Conservation (phyloP, 805 yeast genomes). For the Nakazawaea peltata region DNA sequence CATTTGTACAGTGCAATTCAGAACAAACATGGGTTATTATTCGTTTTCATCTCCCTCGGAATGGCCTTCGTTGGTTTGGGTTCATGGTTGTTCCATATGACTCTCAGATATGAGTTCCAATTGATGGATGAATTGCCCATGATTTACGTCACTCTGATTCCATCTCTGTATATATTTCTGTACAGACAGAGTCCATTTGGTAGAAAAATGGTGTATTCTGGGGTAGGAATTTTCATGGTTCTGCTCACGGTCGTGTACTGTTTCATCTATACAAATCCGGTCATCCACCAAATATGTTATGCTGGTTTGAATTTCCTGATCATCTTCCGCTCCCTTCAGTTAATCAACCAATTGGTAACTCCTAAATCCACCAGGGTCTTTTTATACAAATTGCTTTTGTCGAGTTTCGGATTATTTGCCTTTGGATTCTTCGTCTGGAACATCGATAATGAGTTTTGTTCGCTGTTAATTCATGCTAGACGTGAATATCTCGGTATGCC, state of each 20-base stretch:
- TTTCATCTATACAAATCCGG: conserved; percentile 64
- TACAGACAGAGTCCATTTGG: conserved; percentile 18
- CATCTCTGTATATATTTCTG: conserved; percentile 41
- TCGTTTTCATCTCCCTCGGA: conserved; percentile 65
- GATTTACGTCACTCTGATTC: conserved; percentile 96
- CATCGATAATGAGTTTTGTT: conserved; percentile 76
- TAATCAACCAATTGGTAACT: conserved; percentile 16
- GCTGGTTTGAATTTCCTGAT: conserved; percentile 72
- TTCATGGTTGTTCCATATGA: conserved; percentile 95
- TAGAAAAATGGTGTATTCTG: conserved; percentile 5
- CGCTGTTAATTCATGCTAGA: conserved; percentile 46
- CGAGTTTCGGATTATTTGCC: conserved; percentile 37
- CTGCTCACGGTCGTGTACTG: conserved; percentile 63
- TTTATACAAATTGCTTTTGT: conserved; percentile 19
- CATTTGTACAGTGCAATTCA: conserved; percentile 45
- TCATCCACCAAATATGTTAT: conserved; percentile 82
- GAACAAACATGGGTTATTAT: conserved; percentile 62
- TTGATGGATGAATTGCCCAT: conserved; percentile 92
- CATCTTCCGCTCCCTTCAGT: conserved; percentile 43
- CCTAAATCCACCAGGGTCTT: conserved; percentile 14
- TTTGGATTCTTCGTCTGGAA: conserved; percentile 85
- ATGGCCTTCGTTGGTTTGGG: conserved; percentile 90
- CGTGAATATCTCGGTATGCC: conserved; percentile 51
- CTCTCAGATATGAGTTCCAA: conserved; percentile 82
- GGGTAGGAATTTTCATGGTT: conserved; percentile 20